phyloP scores from a whole-genome alignment of 116 monocot species.

The Papilionanthe hybrid region DNA sequence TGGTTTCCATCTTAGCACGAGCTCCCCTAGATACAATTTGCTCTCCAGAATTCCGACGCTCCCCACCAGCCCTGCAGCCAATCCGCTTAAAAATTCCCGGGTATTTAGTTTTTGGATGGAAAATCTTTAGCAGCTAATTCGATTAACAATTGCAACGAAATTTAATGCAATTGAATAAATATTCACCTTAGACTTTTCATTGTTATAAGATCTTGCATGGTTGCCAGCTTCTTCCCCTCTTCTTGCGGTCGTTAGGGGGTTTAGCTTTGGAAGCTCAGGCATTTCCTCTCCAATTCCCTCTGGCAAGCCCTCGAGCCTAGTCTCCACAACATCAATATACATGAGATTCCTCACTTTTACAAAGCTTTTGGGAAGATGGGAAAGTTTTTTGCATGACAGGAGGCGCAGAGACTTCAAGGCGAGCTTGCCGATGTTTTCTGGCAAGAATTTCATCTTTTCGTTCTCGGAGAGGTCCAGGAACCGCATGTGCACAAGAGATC shows the following conservation, averaged over 20 bases:
- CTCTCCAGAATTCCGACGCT: not conserved
- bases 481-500: not conserved
- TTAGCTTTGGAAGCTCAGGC: not conserved
- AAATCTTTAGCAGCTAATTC: not conserved
- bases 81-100: not conserved
- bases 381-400: not conserved
- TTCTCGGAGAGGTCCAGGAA: not conserved
- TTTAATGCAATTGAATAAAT: not conserved
- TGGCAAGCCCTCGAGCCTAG: not conserved
- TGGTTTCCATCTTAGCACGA: not conserved
- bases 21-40: not conserved
- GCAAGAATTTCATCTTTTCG: not conserved
- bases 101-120: not conserved
- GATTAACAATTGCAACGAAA: not conserved
- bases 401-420: not conserved
- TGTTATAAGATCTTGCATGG: not conserved
- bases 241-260: not conserved
- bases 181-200: not conserved
- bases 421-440: conserved; percentile 1
- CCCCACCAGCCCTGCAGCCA: not conserved
- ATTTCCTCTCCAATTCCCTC: not conserved
- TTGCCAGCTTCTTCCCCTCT: not conserved
- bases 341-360: not conserved
- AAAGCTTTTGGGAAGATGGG: conserved; percentile 5
- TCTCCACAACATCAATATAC: not conserved